Percentiles rank a stretch among this genome's conserved stretches.
phyloP scores from a whole-genome alignment of 306 rosid genomes.

The Parietaria judaica region DNA sequence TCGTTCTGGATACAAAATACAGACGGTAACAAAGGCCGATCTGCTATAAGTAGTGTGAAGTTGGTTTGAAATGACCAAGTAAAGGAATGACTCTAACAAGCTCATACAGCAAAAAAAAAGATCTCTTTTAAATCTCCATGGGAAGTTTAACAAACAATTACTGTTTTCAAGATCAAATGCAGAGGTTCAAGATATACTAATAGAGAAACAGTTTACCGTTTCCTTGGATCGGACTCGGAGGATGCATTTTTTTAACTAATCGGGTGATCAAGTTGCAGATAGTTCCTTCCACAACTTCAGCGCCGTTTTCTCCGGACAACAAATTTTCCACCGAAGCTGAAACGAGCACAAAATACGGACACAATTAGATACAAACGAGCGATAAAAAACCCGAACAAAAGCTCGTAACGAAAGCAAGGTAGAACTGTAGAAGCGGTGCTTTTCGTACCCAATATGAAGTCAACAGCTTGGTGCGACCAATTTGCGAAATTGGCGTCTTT shows the following conservation, averaged over 20 bases:
- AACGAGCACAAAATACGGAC: constrained; percentile 3
- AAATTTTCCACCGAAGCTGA: constrained; percentile 68
- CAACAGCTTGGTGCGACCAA: constrained; percentile 81
- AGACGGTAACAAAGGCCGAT: too few species aligned
- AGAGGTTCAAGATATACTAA: constrained; percentile 2
- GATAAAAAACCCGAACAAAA: neutral
- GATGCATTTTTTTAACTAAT: constrained; percentile 55
- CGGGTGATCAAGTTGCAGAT: constrained; percentile 57
- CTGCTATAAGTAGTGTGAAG: too few species aligned
- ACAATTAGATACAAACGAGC: too few species aligned
- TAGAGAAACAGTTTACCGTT: constrained; percentile 41
- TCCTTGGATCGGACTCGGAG: constrained; percentile 34
- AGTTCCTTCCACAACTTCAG: constrained; percentile 60
- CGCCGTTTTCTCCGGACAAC: constrained; percentile 35
- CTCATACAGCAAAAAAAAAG: too few species aligned
- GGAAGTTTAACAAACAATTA: neutral
- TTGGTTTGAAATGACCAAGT: too few species aligned
- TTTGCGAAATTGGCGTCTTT: constrained; percentile 53
- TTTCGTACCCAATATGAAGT: constrained; percentile 65
- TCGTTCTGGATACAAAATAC: constrained; percentile 32
- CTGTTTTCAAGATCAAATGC: neutral
- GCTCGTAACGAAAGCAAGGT: too few species aligned
- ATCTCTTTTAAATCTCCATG: too few species aligned
- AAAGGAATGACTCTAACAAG: too few species aligned
- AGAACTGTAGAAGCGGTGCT: neutral